Base-by-base conservation (phyloP, 345 rosid genomes). In the Acer yangbiense region DNA sequence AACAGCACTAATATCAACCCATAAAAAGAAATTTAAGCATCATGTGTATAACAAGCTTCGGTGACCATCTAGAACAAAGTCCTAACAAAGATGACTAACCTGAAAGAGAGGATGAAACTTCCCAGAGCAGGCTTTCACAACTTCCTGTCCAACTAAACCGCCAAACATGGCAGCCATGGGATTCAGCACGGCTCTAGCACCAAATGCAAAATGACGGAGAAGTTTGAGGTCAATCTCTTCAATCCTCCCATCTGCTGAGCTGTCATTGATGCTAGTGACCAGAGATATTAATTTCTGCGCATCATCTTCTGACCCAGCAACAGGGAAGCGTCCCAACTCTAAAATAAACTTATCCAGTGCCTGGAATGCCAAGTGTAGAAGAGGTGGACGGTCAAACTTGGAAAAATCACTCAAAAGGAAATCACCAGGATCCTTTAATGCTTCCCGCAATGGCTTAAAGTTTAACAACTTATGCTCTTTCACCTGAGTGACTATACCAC, bases 101-200 rank as follows among this genome's bases (percentile, higher is more conserved):
- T 94, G 98, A 72, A 85, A 90, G 72, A 94, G 88, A 61, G 98
- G 98, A 86, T 94, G 98, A 77, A 92, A 94, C 79, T 94, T 94
- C 71, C 98, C 98, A 71, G 98, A 88, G 87, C 98, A 94, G 52
- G 98, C 98, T 80, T 94, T 94, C 73, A 92, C 93, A 82, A 91
- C 94, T 75, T 94, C 98, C 76, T 92, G 97, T 63, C 97, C 98
- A 77, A 92, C 97, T 71, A 94, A 86, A 74, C 98, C 98, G 71
- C 98, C 98, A 84, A 94, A 92, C 87, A 94, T 87, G 58, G 98
- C 98, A 75, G 97, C 98, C 98, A 92, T 94, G 55, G 97, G 98
- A 88, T 94, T 94, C 68, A 94, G 83, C 71, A 94, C 93, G 77
- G 98, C 98, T 89, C 88, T 89, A 43, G 97, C 88, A 83, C 98